A percentile compares a stretch with the other conserved stretches of the same genome.
Conservation (phyloP, 2,329 filamentous ascomycete species). For the Phialemoniopsis sp. region DNA sequence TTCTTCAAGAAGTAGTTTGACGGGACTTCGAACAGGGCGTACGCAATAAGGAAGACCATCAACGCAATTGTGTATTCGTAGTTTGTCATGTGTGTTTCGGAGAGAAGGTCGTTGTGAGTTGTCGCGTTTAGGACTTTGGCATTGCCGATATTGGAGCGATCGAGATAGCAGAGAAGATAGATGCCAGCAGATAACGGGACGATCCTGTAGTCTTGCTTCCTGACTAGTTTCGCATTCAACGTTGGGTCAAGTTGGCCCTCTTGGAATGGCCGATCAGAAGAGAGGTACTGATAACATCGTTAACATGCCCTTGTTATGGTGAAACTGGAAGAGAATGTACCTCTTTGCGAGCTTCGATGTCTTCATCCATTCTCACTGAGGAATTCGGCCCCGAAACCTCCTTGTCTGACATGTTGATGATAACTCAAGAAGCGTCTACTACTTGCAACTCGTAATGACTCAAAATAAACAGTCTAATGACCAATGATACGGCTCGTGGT, state of each 20-base stretch:
- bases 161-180: slow-evolving; percentile 65
- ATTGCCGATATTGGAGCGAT: slow-evolving; percentile 66
- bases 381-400: too few species aligned
- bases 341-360: background rate
- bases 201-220: slow-evolving; percentile 60
- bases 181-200: slow-evolving; percentile 60
- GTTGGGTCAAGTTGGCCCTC: too few species aligned
- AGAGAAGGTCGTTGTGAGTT: slow-evolving; percentile 57
- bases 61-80: slow-evolving; percentile 57
- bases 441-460: too few species aligned
- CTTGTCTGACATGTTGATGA: too few species aligned
- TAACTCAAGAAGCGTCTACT: too few species aligned
- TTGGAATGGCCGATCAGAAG: too few species aligned
- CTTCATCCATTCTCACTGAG: background rate
- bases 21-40: slow-evolving; percentile 58
- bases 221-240: slow-evolving; percentile 31
- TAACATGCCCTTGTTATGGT: too few species aligned
- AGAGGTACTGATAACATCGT: too few species aligned
- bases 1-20: slow-evolving; percentile 65
- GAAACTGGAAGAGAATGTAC: background rate
- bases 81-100: slow-evolving; percentile 56
- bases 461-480: too few species aligned
- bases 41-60: slow-evolving; percentile 59
- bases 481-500: too few species aligned
- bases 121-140: slow-evolving; percentile 62